Percentiles rank a stretch among this genome's conserved stretches.
These are phyloP conservation scores for Phytopythium aichiense DNA, from an alignment of 352 stramenopile genomes.

Conservation along the genomic window DNA sequence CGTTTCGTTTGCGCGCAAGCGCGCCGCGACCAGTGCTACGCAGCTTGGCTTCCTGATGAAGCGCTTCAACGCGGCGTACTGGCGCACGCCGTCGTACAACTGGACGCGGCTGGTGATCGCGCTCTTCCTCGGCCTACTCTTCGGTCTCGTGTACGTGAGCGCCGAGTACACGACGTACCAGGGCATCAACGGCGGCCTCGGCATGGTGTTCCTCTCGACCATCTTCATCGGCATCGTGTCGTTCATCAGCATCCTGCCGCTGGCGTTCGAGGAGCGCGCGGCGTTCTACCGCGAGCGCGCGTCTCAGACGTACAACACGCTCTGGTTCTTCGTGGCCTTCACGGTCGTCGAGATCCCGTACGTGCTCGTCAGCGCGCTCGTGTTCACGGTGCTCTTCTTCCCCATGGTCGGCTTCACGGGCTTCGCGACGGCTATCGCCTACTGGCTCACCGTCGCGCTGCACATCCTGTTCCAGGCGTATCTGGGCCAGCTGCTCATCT, in stretches of 20 bases:
- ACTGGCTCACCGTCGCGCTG: constrained; percentile 31
- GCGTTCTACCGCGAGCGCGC: constrained; percentile 74
- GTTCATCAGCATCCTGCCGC: constrained; percentile 68
- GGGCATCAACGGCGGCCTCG: constrained; percentile 55
- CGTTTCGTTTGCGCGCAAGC: constrained; percentile 37
- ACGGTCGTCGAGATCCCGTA: constrained; percentile 27
- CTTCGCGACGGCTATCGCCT: constrained; percentile 21
- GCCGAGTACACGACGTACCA: constrained; percentile 46
- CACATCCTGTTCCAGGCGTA: constrained; percentile 38
- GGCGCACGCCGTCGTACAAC: constrained; percentile 86
- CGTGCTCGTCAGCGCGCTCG: constrained; percentile 14
- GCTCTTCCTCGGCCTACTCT: constrained; percentile 72
- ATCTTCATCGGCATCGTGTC: constrained; percentile 81
- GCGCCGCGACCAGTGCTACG: constrained; percentile 27
- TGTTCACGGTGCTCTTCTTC: constrained; percentile 31
- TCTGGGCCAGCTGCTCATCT: constrained; percentile 29
- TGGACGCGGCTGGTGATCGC: constrained; percentile 70
- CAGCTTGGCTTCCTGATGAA: constrained; percentile 46
- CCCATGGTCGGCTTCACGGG: constrained; percentile 41
- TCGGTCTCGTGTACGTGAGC: constrained; percentile 64
- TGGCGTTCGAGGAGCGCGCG: constrained; percentile 82
- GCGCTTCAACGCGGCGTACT: constrained; percentile 60
- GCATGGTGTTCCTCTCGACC: constrained; percentile 84
- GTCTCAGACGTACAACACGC: constrained; percentile 80
- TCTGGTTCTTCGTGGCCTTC: constrained; percentile 55